A percentile compares a stretch with the other conserved stretches of the same genome.
phyloP scores from a whole-genome alignment of 164 flowering plant genomes.

The Nymphaea thermarum region DNA sequence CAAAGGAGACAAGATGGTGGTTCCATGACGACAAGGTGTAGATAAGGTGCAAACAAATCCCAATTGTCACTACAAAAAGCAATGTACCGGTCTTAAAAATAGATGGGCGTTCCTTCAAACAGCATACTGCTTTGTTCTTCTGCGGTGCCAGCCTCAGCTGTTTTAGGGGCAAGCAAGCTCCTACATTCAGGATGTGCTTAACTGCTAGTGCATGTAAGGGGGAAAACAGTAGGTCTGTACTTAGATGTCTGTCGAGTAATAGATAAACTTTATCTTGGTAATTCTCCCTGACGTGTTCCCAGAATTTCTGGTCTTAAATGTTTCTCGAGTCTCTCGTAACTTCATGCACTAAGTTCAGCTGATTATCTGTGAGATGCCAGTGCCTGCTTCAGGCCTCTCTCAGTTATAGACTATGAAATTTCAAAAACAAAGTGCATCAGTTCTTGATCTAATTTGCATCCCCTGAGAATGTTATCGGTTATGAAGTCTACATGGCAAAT shows the following conservation, averaged over 20 bases:
- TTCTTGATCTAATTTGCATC: too few species aligned
- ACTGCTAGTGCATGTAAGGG: neutral
- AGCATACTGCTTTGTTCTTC: neutral
- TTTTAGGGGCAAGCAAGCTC: neutral
- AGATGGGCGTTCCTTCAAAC: neutral
- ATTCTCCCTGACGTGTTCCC: neutral
- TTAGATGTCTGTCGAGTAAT: neutral
- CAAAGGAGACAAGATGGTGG: conserved; percentile 66
- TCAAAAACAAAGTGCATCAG: too few species aligned
- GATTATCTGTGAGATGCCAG: too few species aligned
- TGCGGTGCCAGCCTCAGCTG: neutral
- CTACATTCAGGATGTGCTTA: neutral
- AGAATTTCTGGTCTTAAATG: neutral
- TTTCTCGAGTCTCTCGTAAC: too few species aligned
- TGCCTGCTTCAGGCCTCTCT: too few species aligned
- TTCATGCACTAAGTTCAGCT: too few species aligned
- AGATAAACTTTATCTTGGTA: neutral
- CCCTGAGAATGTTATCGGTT: too few species aligned
- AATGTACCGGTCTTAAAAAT: neutral
- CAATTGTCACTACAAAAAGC: neutral
- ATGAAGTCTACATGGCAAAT: too few species aligned
- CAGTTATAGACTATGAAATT: too few species aligned
- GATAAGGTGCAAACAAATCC: conserved; percentile 1
- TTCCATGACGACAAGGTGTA: conserved; percentile 55
- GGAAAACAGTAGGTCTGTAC: neutral